A percentile compares a stretch with the other conserved stretches of the same genome.
Evolutionary conservation across 148 eudicot species (phyloP).

Genomic region (Vaccinium darrowii): DNA sequence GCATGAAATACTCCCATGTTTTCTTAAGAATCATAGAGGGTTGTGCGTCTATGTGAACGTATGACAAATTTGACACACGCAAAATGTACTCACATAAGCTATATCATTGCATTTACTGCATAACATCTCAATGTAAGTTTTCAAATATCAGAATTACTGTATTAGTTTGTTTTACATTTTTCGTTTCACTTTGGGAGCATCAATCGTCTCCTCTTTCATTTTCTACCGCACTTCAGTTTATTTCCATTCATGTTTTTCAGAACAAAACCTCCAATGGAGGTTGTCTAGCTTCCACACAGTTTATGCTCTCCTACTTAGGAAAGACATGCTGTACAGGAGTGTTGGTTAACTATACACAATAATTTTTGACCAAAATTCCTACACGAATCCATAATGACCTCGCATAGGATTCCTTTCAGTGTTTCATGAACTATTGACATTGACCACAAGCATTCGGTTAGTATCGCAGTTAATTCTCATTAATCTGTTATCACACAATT

Average conservation of each 20-base stretch:
- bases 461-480: neutral
- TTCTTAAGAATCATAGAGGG: neutral
- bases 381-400: neutral
- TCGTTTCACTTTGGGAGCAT: neutral
- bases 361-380: neutral
- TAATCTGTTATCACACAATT: too few relatives aligned
- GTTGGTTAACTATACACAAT: neutral
- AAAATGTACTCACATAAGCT: neutral
- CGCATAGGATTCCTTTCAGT: neutral
- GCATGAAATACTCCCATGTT: too few relatives aligned
- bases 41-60: neutral
- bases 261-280: neutral
- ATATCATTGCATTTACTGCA: neutral
- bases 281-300: neutral
- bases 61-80: neutral
- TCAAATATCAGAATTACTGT: neutral
- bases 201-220: neutral
- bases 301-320: neutral
- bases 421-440: neutral
- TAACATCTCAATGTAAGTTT: neutral
- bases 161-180: neutral
- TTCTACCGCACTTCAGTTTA: neutral
- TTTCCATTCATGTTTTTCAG: neutral
- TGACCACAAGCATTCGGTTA: neutral
- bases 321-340: neutral